phyloP scores from a whole-genome alignment of 1,284 basidiomycete genomes.

The Cutaneotrichosporon sp. region DNA sequence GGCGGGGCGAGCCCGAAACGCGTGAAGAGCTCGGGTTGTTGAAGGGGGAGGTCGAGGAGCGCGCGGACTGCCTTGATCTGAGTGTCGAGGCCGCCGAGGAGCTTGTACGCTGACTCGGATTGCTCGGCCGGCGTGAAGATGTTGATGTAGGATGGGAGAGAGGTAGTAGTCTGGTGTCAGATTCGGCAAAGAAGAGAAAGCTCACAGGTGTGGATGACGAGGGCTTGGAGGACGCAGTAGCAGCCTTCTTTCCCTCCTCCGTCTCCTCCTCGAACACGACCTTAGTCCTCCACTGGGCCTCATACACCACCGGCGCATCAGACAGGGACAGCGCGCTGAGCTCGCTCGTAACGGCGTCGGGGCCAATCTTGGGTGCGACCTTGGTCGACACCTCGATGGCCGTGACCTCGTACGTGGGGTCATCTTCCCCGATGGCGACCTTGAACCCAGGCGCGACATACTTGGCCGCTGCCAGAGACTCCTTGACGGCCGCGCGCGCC shows the following conservation, averaged over 20 bases:
- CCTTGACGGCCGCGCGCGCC: conserved; percentile 54
- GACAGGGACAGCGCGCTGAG: conserved; percentile 52
- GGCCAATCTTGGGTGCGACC: conserved; percentile 24
- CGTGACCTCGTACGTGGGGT: conserved; percentile 60
- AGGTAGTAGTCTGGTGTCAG: conserved; percentile 18
- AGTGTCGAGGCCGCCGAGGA: conserved; percentile 82
- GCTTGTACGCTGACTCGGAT: conserved; percentile 57
- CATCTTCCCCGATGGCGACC: conserved; percentile 66
- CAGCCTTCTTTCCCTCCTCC: not conserved
- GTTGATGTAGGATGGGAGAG: conserved; percentile 50
- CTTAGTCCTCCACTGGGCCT: conserved; percentile 51
- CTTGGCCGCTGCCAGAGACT: conserved; percentile 65
- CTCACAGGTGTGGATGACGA: conserved; percentile 7
- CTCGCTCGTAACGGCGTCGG: conserved; percentile 12
- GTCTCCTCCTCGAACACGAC: conserved; percentile 26
- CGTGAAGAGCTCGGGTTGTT: conserved; percentile 82
- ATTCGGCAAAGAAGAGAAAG: not conserved
- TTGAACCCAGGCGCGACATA: conserved; percentile 66
- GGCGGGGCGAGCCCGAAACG: conserved; percentile 90
- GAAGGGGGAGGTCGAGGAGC: conserved; percentile 92
- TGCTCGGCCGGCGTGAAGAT: conserved; percentile 44
- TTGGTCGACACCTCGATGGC: conserved; percentile 59
- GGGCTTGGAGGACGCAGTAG: not conserved
- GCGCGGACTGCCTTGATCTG: conserved; percentile 89
- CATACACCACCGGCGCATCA: conserved; percentile 56